Evolutionary conservation across 2,329 filamentous ascomycete species (phyloP).

Genomic region (Grosmannia clavigera): DNA sequence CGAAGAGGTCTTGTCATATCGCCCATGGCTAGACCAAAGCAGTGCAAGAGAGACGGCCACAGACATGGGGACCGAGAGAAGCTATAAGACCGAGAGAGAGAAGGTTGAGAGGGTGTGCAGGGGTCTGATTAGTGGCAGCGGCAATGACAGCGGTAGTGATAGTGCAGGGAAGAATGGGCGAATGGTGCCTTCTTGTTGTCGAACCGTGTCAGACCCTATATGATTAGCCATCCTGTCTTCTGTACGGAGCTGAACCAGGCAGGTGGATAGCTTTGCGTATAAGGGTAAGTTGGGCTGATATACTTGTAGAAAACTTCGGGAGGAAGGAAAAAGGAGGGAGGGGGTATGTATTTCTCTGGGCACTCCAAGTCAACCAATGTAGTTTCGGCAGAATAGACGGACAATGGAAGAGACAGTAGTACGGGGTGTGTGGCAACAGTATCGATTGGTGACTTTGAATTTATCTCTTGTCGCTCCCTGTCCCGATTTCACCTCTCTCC

Average conservation of each 20-base stretch:
- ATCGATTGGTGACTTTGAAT: not conserved
- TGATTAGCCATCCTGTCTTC: slow-evolving; percentile 4
- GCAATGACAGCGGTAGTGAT: not conserved
- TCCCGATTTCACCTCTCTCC: not conserved
- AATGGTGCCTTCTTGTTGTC: not conserved
- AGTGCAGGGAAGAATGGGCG: not conserved
- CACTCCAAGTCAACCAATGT: not conserved
- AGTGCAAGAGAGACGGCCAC: slow-evolving; percentile 18
- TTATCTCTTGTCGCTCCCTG: not conserved
- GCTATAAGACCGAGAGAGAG: not conserved
- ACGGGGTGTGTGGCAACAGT: not conserved
- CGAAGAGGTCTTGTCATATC: slow-evolving; percentile 24
- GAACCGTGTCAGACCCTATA: not conserved
- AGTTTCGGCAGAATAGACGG: not conserved
- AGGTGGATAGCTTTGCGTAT: slow-evolving; percentile 4
- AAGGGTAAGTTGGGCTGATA: not conserved
- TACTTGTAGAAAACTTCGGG: not conserved
- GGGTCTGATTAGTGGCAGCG: not conserved
- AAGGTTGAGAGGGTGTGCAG: not conserved
- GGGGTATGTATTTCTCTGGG: not conserved
- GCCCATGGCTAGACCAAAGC: slow-evolving; percentile 19
- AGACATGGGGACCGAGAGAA: slow-evolving; percentile 19
- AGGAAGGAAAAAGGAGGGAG: not conserved
- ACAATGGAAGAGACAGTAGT: not conserved
- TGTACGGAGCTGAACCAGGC: slow-evolving; percentile 8